Evolutionary conservation across 2,329 filamentous ascomycete genomes (phyloP), one percentile per base, ranked within the genome.

Genomic region (Xylariaceae sp.): DNA sequence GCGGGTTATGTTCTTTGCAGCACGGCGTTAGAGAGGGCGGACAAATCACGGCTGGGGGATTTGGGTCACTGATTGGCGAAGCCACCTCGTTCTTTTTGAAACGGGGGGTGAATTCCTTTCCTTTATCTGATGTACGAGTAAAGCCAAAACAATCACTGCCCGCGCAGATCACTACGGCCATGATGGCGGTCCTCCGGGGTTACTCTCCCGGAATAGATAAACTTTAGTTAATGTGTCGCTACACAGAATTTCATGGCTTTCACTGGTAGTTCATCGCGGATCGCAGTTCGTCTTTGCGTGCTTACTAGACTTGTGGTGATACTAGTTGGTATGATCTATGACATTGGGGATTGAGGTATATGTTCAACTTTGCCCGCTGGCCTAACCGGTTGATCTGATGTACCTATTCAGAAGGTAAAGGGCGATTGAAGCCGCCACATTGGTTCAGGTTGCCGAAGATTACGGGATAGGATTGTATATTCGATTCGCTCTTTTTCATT

Each of bases 21-120:
- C 55, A 42, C 30, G 57, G 57, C 49, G 57, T 60, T 60, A 37
- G 36, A 53, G 42, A 55, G 47, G 41, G 41, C 26, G 22, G 34
- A 51, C 51, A 41, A 54, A 45, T 15, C 40, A 51, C 34, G 45
- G 26, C 44, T 48, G 49, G 29, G 39, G 43, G 21, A 26, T 16
- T 39, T 16, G 29, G 36, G 45, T 21, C n/a, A 36, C 12, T 32
- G 19, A 29, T 16, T 43, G 43, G 22, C 41, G 36, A 46, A 18
- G 12, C 51, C 37, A 30, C 44, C 30, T 51, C 15, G 8, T 37
- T 37, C 16, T 18, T 40, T 40, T 40, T 40, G 7, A 9, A 5
- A 10, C 30, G 5, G 9, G 8, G 30, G 34, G 16, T 4, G 34
- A 26, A 26, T 5, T 5, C 5, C 26, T 26, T 5, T 26, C 26